phyloP scores from a whole-genome alignment of 768 basidiomycete genomes.

The Hypsizygus marmoreus region DNA sequence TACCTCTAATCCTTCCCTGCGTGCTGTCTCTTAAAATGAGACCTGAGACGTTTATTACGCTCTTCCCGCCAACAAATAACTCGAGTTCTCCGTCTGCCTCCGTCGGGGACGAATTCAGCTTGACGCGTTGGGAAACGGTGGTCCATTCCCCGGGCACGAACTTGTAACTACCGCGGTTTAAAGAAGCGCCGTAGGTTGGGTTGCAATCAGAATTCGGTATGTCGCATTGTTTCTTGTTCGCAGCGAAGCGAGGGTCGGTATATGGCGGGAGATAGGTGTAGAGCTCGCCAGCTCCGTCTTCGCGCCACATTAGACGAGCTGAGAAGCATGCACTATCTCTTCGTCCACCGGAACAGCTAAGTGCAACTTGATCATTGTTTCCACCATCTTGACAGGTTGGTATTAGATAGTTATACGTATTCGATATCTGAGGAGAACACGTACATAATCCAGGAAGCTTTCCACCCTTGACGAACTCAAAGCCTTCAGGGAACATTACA shows the following conservation, averaged over 20 bases:
- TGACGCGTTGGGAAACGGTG: slow-evolving; percentile 52
- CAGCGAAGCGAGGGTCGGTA: slow-evolving; percentile 31
- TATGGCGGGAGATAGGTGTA: slow-evolving; percentile 69
- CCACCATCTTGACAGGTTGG: slow-evolving; percentile 48
- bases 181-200: slow-evolving; percentile 46
- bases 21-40: slow-evolving; percentile 9
- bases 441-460: slow-evolving; percentile 72
- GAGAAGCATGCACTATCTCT: slow-evolving; percentile 59
- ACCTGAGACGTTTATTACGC: slow-evolving; percentile 1
- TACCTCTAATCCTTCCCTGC: slow-evolving; percentile 22
- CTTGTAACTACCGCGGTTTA: slow-evolving; percentile 51
- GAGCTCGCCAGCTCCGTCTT: slow-evolving; percentile 57
- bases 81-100: slow-evolving; percentile 56
- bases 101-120: slow-evolving; percentile 58
- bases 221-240: slow-evolving; percentile 50
- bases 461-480: slow-evolving; percentile 63
- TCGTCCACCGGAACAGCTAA: slow-evolving; percentile 63
- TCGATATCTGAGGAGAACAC: slow-evolving; percentile 21
- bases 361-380: slow-evolving; percentile 41
- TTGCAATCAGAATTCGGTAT: slow-evolving; percentile 41
- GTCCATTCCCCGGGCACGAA: slow-evolving; percentile 55
- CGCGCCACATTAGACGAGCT: slow-evolving; percentile 69
- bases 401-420: slow-evolving; percentile 2
- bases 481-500: slow-evolving; percentile 59
- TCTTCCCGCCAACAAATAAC: slow-evolving; percentile 44